phyloP scores from a whole-genome alignment of 306 rosid genomes.

The Begonia fuchsioides region DNA sequence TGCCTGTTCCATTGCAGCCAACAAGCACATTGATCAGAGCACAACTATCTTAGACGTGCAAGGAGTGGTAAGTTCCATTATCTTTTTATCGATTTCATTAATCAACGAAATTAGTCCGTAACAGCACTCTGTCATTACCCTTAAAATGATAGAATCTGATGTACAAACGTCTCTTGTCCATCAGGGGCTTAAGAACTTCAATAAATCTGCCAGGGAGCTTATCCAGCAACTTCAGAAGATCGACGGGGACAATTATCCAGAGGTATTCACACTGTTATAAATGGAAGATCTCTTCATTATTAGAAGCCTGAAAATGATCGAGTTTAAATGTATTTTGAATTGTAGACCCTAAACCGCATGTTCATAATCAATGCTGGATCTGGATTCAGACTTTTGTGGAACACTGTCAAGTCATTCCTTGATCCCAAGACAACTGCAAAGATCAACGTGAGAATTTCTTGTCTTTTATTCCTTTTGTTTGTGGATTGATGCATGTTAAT shows the following conservation, averaged over 20 bases:
- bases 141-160: conserved; percentile 1
- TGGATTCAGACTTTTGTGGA: conserved; percentile 91
- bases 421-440: conserved; percentile 88
- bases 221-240: conserved; percentile 57
- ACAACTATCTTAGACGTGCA: conserved; percentile 86
- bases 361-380: conserved; percentile 98
- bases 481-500: too few species aligned
- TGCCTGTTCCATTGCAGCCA: conserved; percentile 82
- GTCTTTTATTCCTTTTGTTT: too few species aligned
- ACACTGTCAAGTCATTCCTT: conserved; percentile 78
- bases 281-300: neutral
- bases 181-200: conserved; percentile 81
- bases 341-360: conserved; percentile 94
- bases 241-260: conserved; percentile 86
- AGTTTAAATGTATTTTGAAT: neutral
- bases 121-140: neutral
- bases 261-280: conserved; percentile 27
- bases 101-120: neutral
- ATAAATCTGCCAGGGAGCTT: conserved; percentile 70
- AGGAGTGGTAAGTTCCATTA: conserved; percentile 70
- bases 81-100: neutral
- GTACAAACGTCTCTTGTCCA: conserved; percentile 4
- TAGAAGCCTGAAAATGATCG: neutral
- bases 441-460: conserved; percentile 43
- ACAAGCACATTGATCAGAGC: conserved; percentile 88